Percentiles rank a stretch among this genome's conserved stretches.
Evolutionary conservation across 768 basidiomycete genomes (phyloP).

Genomic region (Mycena filopes): DNA sequence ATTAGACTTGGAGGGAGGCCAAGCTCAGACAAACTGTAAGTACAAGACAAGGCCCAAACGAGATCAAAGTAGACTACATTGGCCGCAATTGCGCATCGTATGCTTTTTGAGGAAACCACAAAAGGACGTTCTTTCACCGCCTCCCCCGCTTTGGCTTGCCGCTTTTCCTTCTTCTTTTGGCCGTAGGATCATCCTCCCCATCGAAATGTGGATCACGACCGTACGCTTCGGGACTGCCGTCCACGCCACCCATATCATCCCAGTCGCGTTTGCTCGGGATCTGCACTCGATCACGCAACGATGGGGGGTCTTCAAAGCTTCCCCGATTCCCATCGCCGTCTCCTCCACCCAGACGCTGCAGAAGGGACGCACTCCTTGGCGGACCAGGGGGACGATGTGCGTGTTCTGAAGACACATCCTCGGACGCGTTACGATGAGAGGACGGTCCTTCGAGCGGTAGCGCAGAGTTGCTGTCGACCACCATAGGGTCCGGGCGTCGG

Average conservation of each 20-base stretch:
- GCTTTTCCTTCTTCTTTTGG: slow-evolving; percentile 26
- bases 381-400: slow-evolving; percentile 13
- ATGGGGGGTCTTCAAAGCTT: slow-evolving; percentile 14
- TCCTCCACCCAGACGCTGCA: slow-evolving; percentile 13
- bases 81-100: background rate
- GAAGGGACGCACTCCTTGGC: slow-evolving; percentile 16
- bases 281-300: slow-evolving; percentile 29
- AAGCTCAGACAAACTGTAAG: slow-evolving; percentile 13
- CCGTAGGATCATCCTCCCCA: slow-evolving; percentile 18
- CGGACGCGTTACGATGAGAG: slow-evolving; percentile 4
- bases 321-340: slow-evolving; percentile 4
- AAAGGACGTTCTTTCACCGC: background rate
- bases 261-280: slow-evolving; percentile 30
- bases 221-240: slow-evolving; percentile 16
- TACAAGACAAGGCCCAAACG: slow-evolving; percentile 8
- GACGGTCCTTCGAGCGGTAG: slow-evolving; percentile 19
- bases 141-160: slow-evolving; percentile 25
- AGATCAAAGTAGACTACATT: slow-evolving; percentile 18
- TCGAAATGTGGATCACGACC: slow-evolving; percentile 17
- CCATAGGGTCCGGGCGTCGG: slow-evolving; percentile 14
- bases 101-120: slow-evolving; percentile 10
- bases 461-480: slow-evolving; percentile 16
- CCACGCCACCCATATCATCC: slow-evolving; percentile 19
- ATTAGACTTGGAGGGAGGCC: slow-evolving; percentile 4
- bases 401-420: slow-evolving; percentile 13